Percentiles rank a stretch among this genome's conserved stretches.
Evolutionary conservation across 805 yeast species (phyloP).

Genomic region (Wickerhamomyces silvicola): DNA sequence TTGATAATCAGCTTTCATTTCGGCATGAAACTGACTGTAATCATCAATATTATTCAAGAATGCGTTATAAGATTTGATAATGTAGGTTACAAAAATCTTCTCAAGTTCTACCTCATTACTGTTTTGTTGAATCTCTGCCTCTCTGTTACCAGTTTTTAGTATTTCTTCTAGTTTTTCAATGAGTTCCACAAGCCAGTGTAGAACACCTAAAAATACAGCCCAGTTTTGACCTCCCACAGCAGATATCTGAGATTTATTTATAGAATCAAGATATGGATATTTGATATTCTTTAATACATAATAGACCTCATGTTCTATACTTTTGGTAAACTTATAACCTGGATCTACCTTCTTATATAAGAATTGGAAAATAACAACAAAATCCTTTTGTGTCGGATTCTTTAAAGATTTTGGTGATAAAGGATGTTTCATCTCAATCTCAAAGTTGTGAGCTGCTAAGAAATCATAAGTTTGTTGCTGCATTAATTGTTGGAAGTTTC

Average conservation of each 20-base stretch:
- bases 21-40: constrained; percentile 45
- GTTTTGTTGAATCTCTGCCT: constrained; percentile 24
- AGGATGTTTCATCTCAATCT: constrained; percentile 66
- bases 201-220: constrained; percentile 76
- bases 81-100: constrained; percentile 50
- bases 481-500: constrained; percentile 54
- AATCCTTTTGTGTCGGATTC: constrained; percentile 85
- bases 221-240: constrained; percentile 90
- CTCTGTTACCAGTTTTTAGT: constrained; percentile 10
- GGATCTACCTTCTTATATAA: constrained; percentile 75
- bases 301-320: constrained; percentile 73
- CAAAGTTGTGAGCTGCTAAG: constrained; percentile 58
- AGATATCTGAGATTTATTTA: constrained; percentile 77
- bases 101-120: constrained; percentile 29
- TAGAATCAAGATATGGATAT: constrained; percentile 76
- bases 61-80: constrained; percentile 58
- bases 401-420: constrained; percentile 56
- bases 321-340: constrained; percentile 57
- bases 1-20: constrained; percentile 51
- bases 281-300: constrained; percentile 54
- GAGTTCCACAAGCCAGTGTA: constrained; percentile 72
- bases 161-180: constrained; percentile 35
- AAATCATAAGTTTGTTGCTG: constrained; percentile 66
- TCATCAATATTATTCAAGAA: constrained; percentile 63
- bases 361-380: constrained; percentile 72